Evolutionary conservation across 192 early-diverging fungal species (phyloP).

Genomic region (Coemansia sp.): DNA sequence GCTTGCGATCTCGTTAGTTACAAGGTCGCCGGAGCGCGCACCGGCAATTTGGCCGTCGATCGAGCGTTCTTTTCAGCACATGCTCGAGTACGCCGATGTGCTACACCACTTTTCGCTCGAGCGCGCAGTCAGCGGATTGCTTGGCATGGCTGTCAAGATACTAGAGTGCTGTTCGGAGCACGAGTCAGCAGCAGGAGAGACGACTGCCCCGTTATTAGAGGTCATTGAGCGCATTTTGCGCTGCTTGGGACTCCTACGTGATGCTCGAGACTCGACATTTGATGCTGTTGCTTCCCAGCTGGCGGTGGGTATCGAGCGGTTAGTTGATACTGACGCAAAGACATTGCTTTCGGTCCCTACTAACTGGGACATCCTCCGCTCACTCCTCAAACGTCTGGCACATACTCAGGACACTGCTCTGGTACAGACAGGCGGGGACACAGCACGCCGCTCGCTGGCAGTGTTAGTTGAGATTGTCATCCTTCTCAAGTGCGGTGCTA

Average conservation of each 20-base stretch:
- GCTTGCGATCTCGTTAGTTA: slow-evolving; percentile 33
- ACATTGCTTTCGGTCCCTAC: slow-evolving; percentile 16
- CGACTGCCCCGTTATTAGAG: slow-evolving; percentile 12
- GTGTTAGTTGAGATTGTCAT: slow-evolving; percentile 41
- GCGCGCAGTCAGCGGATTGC: slow-evolving; percentile 73
- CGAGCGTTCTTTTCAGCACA: slow-evolving; percentile 69
- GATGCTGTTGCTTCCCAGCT: slow-evolving; percentile 41
- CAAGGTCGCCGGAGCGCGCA: slow-evolving; percentile 22
- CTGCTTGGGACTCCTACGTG: slow-evolving; percentile 56
- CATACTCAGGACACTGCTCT: slow-evolving; percentile 22
- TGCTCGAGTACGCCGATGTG: slow-evolving; percentile 67
- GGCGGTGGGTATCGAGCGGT: slow-evolving; percentile 29
- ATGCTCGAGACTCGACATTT: slow-evolving; percentile 56
- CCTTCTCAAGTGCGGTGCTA: slow-evolving; percentile 36
- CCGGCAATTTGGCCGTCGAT: slow-evolving; percentile 62
- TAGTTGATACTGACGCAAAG: slow-evolving; percentile 30
- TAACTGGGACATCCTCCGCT: slow-evolving; percentile 47
- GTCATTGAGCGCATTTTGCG: slow-evolving; percentile 41
- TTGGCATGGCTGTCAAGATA: slow-evolving; percentile 70
- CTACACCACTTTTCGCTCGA: slow-evolving; percentile 73
- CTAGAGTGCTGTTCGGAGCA: slow-evolving; percentile 14
- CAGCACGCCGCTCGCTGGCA: slow-evolving; percentile 20
- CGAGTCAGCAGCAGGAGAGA: slow-evolving; percentile 15
- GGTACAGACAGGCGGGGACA: slow-evolving; percentile 13
- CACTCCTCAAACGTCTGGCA: slow-evolving; percentile 44